A percentile compares a stretch with the other conserved stretches of the same genome.
Evolutionary conservation across 1,139 yeast genomes (phyloP).

Genomic region (Candida gigantensis): DNA sequence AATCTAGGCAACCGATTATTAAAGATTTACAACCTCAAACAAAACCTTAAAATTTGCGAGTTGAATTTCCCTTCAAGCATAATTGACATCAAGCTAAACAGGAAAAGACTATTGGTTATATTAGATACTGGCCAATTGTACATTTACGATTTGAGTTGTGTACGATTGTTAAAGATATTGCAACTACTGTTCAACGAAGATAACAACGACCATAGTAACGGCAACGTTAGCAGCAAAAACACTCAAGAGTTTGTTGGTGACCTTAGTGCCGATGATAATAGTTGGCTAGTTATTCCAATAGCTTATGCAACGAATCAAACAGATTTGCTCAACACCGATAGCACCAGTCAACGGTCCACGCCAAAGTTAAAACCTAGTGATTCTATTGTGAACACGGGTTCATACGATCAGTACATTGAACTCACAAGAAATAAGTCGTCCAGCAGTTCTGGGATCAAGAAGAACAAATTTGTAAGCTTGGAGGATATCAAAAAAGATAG

Average conservation of each 20-base stretch:
- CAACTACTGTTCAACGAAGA: constrained; percentile 39
- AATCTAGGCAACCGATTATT: constrained; percentile 50
- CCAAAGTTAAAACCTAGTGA: constrained; percentile 23
- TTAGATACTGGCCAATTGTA: constrained; percentile 63
- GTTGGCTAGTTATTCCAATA: constrained; percentile 46
- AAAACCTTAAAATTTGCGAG: constrained; percentile 69
- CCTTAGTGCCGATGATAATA: constrained; percentile 49
- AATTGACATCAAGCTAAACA: constrained; percentile 61
- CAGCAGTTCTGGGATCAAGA: constrained; percentile 9
- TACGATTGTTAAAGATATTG: constrained; percentile 64
- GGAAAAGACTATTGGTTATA: constrained; percentile 64
- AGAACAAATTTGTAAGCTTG: constrained; percentile 19
- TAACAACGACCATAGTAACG: constrained; percentile 18
- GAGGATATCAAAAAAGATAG: constrained; percentile 28
- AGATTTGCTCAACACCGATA: constrained; percentile 28
- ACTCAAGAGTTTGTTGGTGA: constrained; percentile 51
- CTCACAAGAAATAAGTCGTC: constrained; percentile 10
- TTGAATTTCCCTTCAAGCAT: constrained; percentile 65
- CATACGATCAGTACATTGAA: constrained; percentile 12
- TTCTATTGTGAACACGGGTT: constrained; percentile 13
- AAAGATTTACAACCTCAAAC: constrained; percentile 67
- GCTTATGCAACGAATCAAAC: constrained; percentile 28
- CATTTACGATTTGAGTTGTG: constrained; percentile 72
- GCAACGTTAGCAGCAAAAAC: no score
- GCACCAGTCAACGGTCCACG: constrained; percentile 8